Conservation (phyloP, 768 basidiomycete genomes). For the Mycena pura region DNA sequence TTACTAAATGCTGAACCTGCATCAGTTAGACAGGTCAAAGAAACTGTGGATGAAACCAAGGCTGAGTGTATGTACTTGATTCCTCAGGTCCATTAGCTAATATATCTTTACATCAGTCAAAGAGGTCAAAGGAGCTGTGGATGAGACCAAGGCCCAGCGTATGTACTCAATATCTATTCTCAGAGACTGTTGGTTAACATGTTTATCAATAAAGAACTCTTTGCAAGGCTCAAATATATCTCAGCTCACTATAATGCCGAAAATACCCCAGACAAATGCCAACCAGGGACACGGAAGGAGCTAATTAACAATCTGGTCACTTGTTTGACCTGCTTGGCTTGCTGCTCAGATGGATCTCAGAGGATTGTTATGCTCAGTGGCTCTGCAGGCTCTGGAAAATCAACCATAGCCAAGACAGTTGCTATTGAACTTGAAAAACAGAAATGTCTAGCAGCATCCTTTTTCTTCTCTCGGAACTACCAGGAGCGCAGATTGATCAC, state of each 20-base stretch:
- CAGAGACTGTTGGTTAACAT: no score
- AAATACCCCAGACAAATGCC: conserved; percentile 11
- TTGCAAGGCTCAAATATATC: neutral
- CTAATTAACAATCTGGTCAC: conserved; percentile 6
- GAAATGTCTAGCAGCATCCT: conserved; percentile 8
- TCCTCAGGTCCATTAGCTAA: no score
- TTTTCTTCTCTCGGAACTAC: conserved; percentile 12
- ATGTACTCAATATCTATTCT: no score
- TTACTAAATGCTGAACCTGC: no score
- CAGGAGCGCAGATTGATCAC: neutral
- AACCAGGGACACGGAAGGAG: conserved; percentile 1
- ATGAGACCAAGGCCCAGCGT: no score
- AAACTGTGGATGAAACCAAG: no score
- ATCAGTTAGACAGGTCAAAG: no score
- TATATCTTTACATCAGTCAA: no score
- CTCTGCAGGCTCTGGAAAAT: no score
- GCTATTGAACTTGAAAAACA: conserved; percentile 2
- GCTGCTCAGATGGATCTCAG: conserved; percentile 3
- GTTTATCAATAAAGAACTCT: neutral
- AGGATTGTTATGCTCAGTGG: no score
- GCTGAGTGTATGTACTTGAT: no score
- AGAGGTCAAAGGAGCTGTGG: no score
- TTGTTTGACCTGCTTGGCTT: neutral
- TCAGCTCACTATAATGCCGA: conserved; percentile 11
- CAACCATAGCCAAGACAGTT: conserved; percentile 14